phyloP scores from a whole-genome alignment of 257 asterid species.

The Primulina tabacum region DNA sequence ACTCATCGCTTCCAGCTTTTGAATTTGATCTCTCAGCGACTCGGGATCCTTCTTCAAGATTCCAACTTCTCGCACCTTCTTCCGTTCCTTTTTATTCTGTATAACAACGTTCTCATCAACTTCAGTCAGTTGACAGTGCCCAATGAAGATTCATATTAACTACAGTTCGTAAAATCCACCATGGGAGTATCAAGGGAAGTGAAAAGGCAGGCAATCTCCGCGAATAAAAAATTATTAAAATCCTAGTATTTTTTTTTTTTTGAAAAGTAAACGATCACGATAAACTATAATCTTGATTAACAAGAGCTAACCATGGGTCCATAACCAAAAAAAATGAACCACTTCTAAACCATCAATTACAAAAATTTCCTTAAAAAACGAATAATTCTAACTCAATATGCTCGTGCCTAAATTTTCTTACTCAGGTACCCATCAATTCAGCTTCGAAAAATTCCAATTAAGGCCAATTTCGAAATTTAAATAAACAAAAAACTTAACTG shows the following conservation, averaged over 20 bases:
- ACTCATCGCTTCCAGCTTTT: constrained; percentile 86
- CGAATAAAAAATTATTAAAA: neutral
- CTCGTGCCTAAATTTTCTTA: neutral
- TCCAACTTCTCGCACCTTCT: constrained; percentile 96
- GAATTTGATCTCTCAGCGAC: constrained; percentile 68
- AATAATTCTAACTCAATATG: neutral
- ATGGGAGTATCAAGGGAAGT: neutral
- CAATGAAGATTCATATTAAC: neutral
- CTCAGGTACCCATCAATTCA: neutral
- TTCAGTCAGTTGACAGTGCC: neutral
- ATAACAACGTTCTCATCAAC: constrained; percentile 13
- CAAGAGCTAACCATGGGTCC: neutral
- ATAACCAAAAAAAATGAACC: neutral
- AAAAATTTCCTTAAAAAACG: neutral
- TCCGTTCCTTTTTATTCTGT: constrained; percentile 91
- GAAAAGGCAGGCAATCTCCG: neutral
- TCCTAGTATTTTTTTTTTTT: neutral
- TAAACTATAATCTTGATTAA: neutral
- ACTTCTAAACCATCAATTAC: neutral
- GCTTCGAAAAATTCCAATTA: neutral
- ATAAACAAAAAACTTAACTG: neutral
- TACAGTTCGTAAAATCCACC: neutral
- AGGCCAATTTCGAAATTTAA: neutral
- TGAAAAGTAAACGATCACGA: neutral
- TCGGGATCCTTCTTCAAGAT: constrained; percentile 94